Percentiles rank a stretch among this genome's conserved stretches.
Conservation (phyloP, 352 stramenopile genomes). For the Phytophthora constricta region DNA sequence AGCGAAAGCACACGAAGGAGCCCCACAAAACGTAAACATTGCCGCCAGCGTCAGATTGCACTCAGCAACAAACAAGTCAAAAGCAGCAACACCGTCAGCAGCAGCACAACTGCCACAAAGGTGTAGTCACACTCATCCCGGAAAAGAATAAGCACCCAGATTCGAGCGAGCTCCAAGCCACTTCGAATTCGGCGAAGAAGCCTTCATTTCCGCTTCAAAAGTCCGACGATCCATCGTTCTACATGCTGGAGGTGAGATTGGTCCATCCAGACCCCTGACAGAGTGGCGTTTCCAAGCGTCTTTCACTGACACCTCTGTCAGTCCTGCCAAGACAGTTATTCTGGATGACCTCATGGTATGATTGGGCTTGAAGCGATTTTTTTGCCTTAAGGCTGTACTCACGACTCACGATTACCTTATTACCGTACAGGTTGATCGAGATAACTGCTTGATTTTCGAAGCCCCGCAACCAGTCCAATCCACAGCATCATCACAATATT, state of each 20-base stretch:
- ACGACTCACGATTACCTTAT: background rate
- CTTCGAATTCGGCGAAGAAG: background rate
- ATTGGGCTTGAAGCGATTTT: background rate
- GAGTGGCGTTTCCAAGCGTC: constrained; percentile 52
- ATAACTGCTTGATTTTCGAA: constrained; percentile 58
- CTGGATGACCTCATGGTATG: constrained; percentile 51
- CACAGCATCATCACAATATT: constrained; percentile 24
- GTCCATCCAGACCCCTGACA: constrained; percentile 45
- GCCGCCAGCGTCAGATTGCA: no score
- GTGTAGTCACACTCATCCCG: background rate
- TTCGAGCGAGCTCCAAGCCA: constrained; percentile 6
- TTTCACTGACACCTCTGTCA: constrained; percentile 53
- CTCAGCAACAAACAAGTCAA: no score
- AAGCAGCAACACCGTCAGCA: constrained; percentile 5
- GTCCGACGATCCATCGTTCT: constrained; percentile 52
- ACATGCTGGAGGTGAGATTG: constrained; percentile 57
- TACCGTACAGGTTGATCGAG: constrained; percentile 38
- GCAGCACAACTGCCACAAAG: background rate
- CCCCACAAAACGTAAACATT: constrained; percentile 19
- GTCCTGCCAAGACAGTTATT: constrained; percentile 32
- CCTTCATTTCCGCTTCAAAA: background rate
- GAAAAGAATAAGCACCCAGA: background rate
- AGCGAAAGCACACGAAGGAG: background rate
- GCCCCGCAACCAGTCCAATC: background rate
- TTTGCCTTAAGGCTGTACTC: background rate